These are phyloP conservation scores for Leishmania braziliensis DNA, from an alignment of 208 protist genomes.

Conservation along the genomic window DNA sequence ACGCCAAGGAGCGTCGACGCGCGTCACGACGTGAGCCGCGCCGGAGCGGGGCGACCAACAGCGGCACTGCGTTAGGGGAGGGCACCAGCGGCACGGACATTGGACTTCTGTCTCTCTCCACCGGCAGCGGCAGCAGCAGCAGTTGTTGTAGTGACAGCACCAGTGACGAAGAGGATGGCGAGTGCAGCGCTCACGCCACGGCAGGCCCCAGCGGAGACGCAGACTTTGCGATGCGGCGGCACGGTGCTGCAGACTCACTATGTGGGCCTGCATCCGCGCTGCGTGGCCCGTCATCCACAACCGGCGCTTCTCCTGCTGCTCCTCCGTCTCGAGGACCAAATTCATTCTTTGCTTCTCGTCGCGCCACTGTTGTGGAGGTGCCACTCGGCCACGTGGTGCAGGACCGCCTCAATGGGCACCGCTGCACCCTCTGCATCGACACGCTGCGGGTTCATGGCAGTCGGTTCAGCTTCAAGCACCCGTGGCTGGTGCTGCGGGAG, in stretches of 20 bases:
- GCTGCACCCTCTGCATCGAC: slow-evolving; percentile 68
- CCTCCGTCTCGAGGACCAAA: background rate
- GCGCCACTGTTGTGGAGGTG: slow-evolving; percentile 29
- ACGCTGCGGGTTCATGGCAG: slow-evolving; percentile 57
- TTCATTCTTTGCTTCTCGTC: background rate
- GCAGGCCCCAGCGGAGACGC: background rate
- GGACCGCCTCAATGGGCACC: slow-evolving; percentile 48
- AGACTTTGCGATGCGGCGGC: background rate
- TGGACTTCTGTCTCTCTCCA: background rate
- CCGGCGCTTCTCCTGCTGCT: background rate
- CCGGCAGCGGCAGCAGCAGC: background rate
- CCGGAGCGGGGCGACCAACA: background rate
- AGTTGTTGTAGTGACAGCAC: background rate
- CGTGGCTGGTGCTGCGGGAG: slow-evolving; percentile 50
- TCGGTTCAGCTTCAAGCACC: slow-evolving; percentile 35
- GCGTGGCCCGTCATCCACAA: background rate
- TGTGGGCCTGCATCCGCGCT: background rate
- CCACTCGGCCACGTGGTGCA: slow-evolving; percentile 55
- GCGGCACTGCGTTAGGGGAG: background rate
- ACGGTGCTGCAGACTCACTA: background rate
- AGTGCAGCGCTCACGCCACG: background rate
- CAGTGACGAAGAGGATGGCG: background rate
- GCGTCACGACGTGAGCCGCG: background rate
- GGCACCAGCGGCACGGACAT: background rate
- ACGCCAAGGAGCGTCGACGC: slow-evolving; percentile 1